Conservation (phyloP, 352 stramenopile genomes). For the Phytophthora colocasiae region DNA sequence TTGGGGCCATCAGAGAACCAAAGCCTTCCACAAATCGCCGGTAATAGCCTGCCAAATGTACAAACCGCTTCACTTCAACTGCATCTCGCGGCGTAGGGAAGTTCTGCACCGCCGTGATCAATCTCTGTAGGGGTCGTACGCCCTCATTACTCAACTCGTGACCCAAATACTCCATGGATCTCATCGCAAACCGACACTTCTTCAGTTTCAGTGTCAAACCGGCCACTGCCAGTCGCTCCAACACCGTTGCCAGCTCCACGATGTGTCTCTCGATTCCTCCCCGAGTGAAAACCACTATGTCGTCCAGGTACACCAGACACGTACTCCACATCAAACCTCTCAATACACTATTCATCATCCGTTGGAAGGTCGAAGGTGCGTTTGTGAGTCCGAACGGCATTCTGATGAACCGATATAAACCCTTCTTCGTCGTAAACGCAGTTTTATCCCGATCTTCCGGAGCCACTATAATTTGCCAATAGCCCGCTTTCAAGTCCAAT, state of each 20-base stretch:
- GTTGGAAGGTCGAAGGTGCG: neutral
- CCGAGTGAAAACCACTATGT: no score
- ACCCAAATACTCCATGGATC: constrained; percentile 35
- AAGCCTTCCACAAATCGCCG: neutral
- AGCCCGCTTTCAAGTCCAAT: neutral
- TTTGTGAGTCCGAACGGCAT: neutral
- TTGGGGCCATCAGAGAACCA: neutral
- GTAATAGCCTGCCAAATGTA: neutral
- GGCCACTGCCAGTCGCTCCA: neutral
- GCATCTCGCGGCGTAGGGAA: neutral
- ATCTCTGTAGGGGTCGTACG: constrained; percentile 8
- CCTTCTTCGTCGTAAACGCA: neutral
- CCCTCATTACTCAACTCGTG: constrained; percentile 27
- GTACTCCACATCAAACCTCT: neutral
- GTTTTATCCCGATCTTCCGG: neutral
- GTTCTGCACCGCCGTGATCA: neutral
- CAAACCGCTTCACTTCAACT: neutral
- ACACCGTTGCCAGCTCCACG: neutral
- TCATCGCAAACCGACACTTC: constrained; percentile 30
- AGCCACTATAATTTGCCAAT: neutral
- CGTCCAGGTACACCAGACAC: no score
- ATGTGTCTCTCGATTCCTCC: no score
- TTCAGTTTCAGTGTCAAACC: constrained; percentile 8
- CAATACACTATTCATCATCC: neutral
- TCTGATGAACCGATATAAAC: neutral